Evolutionary conservation across 495 filamentous ascomycete genomes (phyloP).

Genomic region (Trichoderma parareesei): DNA sequence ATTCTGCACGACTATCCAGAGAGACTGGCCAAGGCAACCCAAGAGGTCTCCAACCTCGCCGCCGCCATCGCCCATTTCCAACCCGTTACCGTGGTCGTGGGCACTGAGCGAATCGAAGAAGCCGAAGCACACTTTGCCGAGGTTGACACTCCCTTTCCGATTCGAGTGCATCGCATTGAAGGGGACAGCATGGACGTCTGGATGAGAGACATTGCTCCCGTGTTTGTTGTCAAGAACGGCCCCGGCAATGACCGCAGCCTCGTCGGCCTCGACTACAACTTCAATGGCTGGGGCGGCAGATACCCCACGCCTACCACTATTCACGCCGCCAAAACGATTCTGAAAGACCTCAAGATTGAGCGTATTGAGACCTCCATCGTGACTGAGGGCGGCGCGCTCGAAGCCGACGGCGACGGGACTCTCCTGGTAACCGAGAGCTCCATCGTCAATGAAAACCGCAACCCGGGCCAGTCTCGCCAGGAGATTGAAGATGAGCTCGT

Average conservation of each 20-base stretch:
- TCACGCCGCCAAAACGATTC: neutral
- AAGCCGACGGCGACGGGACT: neutral
- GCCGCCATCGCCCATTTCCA: neutral
- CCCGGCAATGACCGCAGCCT: neutral
- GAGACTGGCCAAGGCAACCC: neutral
- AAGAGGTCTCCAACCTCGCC: neutral
- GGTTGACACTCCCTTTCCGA: neutral
- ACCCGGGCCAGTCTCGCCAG: neutral
- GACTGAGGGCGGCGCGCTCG: neutral
- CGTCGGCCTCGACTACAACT: neutral
- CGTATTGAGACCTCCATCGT: neutral
- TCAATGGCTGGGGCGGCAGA: neutral
- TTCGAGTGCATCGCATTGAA: neutral
- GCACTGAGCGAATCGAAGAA: neutral
- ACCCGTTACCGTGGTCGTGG: neutral
- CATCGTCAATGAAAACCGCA: neutral
- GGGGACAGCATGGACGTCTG: neutral
- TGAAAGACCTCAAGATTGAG: neutral
- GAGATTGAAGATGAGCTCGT: neutral
- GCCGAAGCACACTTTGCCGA: neutral
- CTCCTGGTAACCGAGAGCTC: neutral
- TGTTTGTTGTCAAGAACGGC: neutral
- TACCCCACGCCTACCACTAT: neutral
- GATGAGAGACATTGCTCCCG: neutral
- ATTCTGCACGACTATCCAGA: neutral